Base-by-base conservation (phyloP, 306 rosid genomes). In the Crotalaria pallida region DNA sequence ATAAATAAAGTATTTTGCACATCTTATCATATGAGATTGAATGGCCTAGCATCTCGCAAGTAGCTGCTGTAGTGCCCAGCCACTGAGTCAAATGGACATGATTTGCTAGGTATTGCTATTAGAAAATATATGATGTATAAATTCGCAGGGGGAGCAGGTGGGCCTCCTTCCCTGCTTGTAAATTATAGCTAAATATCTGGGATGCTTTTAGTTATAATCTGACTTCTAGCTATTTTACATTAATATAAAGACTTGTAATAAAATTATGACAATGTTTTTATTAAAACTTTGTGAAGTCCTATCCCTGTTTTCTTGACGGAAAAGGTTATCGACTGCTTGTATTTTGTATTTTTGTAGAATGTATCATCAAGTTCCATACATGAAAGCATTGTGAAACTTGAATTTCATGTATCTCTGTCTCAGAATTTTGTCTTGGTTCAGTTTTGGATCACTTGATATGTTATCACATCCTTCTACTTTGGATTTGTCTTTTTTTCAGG, bases 401-500 rank as follows among this genome's bases (percentile, higher is more conserved):
- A 58, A 22, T 23, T 33, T 72, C 44, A 9, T 73, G 36, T 16
- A 55, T 21, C 7, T 43, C 69, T 16, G 40, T 21, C 7, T 43
- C 69, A 21, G 27, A 21, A 36, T 57, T 67, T 26, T 57, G 69
- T 47, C 73, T 52, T 11, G 17, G 50, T 74, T 34, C 45, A 21
- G 47, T 61, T 79, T 75, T 74, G 33, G 26, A 22, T 61, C 58
- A 45, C 26, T 49, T 56, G 22, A 1, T 40, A 57, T 65, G 44
- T 71, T 51, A 71, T 50, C 18, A 49, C 49, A 41, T 48, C 40
- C 55, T 76, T 33, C 71, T 36, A 61, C 44, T 63, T 80, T 74
- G 52, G 82, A 69, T 65, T 40, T 79, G 7, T n/a, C n/a, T 50
- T 33, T 43, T 53, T 71, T 53, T 77, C 86, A 94, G 99, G 99